Conservation (phyloP, 257 asterid species). For the Paulownia fortunei region DNA sequence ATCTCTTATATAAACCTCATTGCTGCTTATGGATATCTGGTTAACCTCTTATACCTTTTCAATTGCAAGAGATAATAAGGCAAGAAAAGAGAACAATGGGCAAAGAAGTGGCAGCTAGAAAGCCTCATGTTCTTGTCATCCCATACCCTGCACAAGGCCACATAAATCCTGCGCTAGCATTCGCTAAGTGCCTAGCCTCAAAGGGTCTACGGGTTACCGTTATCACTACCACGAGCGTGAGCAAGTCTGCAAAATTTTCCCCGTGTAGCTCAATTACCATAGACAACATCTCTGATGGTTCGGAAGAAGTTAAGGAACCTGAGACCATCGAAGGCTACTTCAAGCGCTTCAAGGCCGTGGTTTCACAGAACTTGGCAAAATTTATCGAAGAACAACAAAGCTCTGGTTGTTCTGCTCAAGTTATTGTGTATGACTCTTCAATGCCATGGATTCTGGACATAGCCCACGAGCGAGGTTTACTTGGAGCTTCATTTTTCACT, state of each 20-base stretch:
- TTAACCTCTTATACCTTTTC: neutral
- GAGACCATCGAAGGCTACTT: slow-evolving; percentile 24
- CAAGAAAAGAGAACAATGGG: neutral
- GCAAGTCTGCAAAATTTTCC: slow-evolving; percentile 5
- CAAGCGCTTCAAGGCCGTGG: slow-evolving; percentile 21
- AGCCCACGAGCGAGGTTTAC: slow-evolving; percentile 37
- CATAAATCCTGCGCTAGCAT: slow-evolving; percentile 54
- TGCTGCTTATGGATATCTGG: neutral
- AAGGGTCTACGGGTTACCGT: slow-evolving; percentile 41
- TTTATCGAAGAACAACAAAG: slow-evolving; percentile 28
- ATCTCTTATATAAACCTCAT: neutral
- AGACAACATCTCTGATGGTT: slow-evolving; percentile 38
- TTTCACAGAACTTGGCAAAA: slow-evolving; percentile 21
- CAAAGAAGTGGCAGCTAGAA: neutral
- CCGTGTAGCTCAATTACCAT: slow-evolving; percentile 28
- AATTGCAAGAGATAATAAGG: neutral
- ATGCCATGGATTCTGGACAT: slow-evolving; percentile 46
- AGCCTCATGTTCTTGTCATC: slow-evolving; percentile 42
- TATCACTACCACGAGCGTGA: slow-evolving; percentile 26
- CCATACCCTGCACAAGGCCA: slow-evolving; percentile 68
- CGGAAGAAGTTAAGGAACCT: neutral
- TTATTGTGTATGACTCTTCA: slow-evolving; percentile 40
- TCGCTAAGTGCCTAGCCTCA: slow-evolving; percentile 53
- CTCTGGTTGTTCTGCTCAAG: slow-evolving; percentile 6
- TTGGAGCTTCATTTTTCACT: slow-evolving; percentile 47